phyloP scores from a whole-genome alignment of 352 stramenopile species.

The Nothophytophthora sp. region DNA sequence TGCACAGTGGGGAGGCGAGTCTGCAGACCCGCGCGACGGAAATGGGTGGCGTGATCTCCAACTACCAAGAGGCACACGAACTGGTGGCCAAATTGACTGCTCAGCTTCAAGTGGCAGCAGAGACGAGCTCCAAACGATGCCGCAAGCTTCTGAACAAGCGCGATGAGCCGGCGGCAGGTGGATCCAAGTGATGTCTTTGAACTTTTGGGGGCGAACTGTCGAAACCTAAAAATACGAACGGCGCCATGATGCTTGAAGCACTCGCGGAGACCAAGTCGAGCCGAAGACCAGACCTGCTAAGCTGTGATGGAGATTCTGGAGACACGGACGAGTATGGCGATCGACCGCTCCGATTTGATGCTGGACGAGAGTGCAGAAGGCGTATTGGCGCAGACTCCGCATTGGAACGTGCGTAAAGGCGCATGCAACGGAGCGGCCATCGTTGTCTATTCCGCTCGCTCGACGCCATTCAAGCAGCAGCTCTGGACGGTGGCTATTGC shows the following conservation, averaged over 20 bases:
- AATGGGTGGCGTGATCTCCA: conserved; percentile 29
- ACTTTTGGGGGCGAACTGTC: background rate
- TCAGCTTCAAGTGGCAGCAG: conserved; percentile 36
- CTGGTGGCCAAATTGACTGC: conserved; percentile 36
- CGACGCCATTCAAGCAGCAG: conserved; percentile 27
- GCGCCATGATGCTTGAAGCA: background rate
- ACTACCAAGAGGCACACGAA: conserved; percentile 40
- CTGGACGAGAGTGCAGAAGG: conserved; percentile 10
- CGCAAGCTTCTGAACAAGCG: conserved; percentile 30
- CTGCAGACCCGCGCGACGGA: conserved; percentile 29
- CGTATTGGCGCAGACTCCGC: conserved; percentile 30
- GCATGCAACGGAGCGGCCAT: conserved; percentile 24
- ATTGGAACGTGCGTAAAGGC: conserved; percentile 37
- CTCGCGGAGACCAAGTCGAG: background rate
- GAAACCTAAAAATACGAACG: conserved; percentile 25
- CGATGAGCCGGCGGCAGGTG: background rate
- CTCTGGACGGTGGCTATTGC: conserved; percentile 35
- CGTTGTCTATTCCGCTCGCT: conserved; percentile 38
- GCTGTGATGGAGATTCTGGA: conserved; percentile 15
- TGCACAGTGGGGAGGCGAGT: conserved; percentile 45
- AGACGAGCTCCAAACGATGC: conserved; percentile 33
- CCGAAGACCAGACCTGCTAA: background rate
- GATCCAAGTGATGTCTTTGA: background rate
- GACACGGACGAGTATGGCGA: conserved; percentile 24
- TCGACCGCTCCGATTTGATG: conserved; percentile 18